Evolutionary conservation across 1,284 basidiomycete genomes (phyloP), one percentile per base, ranked within the genome.

Genomic region (Pseudozyma flocculosa): DNA sequence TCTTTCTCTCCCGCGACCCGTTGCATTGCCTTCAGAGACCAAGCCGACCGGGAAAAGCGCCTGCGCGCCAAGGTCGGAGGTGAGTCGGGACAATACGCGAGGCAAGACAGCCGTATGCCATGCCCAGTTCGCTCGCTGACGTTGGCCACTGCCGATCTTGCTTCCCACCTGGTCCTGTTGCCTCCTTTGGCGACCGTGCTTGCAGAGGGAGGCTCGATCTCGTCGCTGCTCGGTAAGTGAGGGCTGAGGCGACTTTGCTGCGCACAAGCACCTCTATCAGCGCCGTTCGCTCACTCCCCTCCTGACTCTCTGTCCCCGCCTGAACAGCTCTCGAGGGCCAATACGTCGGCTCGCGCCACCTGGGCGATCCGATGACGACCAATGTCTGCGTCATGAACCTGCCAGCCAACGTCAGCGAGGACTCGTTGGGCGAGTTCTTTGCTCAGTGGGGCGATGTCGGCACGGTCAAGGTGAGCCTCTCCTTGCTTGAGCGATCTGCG

Each of bases 341-440:
- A 76, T 87, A 87, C 74, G 51, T 53, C 17, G 90, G 90, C 32
- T 92, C 90, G 61, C 89, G 88, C 75, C 90, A 93, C 72, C 81
- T 87, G 59, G 89, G 88, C 15, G 91, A 94, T 72, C 87, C 57
- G 15, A 68, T 92, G 87, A 93, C 92, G 0, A 92, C 93, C 21
- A 97, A 97, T 73, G 80, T 98, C 18, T 96, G 93, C 77, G 89
- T 96, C 14, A 64, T 39, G 39, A 92, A 93, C 72, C 80, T 98
- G 8, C 93, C 94, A 0, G 80, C 84, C 2, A 85, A 88, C 72
- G 86, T 93, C 15, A 90, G 86, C 1, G 93, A 97, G 73, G 85
- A 86, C 61, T 83, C 82, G 18, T 79, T 98, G 24, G 94, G 92
- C 1, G 83, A 85, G 54, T 91, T 94, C 78, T 97, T 94, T 75